Evolutionary conservation across 2,329 filamentous ascomycete genomes (phyloP), one percentile per base, ranked within the genome.

Genomic region (Cladorrhinum sp.): DNA sequence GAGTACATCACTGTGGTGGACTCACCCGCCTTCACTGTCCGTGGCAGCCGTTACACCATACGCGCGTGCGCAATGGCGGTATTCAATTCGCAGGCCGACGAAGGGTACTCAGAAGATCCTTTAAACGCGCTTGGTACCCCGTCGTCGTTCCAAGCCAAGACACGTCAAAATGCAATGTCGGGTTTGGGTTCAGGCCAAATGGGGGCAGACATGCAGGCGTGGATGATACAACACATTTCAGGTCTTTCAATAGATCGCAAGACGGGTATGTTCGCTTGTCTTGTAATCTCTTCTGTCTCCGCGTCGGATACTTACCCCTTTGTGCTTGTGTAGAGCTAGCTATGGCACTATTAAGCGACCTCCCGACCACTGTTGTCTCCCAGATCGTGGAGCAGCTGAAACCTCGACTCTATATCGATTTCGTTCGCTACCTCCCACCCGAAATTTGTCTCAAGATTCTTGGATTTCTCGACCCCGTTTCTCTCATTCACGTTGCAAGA

Each of bases 401-500:
- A 64, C 91, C 92, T 3, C 83, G 93, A 57, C 86, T 98, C 2
- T 93, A 97, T 74, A 94, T 97, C 76, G 91, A 99, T 75, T 96
- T 96, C 58, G 86, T 96, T 48, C 80, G 86, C 65, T 87, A 91
- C 69, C 84, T 99, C 0, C 95, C 95, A 0, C 86, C 91, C 24
- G 95, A 99, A 73, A 90, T 99, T 69, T 96, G 92, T 63, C 87
- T 95, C 50, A 89, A 96, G 70, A 89, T 98, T 50, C 87, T 99
- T 49, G 88, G 89, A 16, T 95, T 92, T 71, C 86, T 99, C 55
- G 90, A 93, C 58, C 89, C 92, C 0, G 74, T 86, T 26, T 95
- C 92, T 0, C 80, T 99, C 42, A 81, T 98, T 60, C 86, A 85
- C 55, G 90, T 93, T 2, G 91, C 92, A 0, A 83, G 86, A 50